Percentiles rank a stretch among this genome's conserved stretches.
Evolutionary conservation across 352 stramenopile species (phyloP).

Genomic region (Halophytophthora polymorphica): DNA sequence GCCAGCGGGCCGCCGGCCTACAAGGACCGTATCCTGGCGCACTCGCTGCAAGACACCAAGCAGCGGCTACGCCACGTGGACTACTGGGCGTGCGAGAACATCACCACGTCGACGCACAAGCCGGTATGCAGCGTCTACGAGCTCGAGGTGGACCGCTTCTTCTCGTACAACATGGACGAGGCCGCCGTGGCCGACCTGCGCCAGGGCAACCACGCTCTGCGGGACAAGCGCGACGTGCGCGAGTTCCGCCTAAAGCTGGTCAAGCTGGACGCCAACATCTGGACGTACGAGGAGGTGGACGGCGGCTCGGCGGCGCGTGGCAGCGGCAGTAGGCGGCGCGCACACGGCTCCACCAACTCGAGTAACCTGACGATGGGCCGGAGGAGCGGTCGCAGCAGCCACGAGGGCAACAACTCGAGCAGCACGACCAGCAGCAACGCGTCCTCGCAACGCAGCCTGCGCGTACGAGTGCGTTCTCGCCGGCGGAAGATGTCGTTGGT

Average conservation of each 20-base stretch:
- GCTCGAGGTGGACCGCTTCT: slow-evolving; percentile 72
- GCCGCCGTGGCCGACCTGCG: slow-evolving; percentile 38
- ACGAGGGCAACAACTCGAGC: slow-evolving; percentile 25
- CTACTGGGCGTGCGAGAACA: slow-evolving; percentile 70
- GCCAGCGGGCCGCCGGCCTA: slow-evolving; percentile 46
- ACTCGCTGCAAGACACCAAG: slow-evolving; percentile 66
- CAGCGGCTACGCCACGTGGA: slow-evolving; percentile 47
- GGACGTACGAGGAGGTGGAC: slow-evolving; percentile 51
- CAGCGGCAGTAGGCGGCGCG: slow-evolving; percentile 20
- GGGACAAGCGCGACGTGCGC: slow-evolving; percentile 56
- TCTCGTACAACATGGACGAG: slow-evolving; percentile 65
- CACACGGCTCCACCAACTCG: slow-evolving; percentile 28
- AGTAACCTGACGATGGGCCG: slow-evolving; percentile 22
- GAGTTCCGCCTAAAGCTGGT: slow-evolving; percentile 74
- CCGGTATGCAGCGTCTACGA: slow-evolving; percentile 71
- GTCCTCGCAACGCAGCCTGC: slow-evolving; percentile 29
- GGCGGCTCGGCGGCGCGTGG: slow-evolving; percentile 17
- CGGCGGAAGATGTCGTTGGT: slow-evolving; percentile 29
- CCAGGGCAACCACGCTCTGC: slow-evolving; percentile 46
- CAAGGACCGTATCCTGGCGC: slow-evolving; percentile 69
- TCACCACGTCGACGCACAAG: slow-evolving; percentile 69
- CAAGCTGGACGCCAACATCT: slow-evolving; percentile 77
- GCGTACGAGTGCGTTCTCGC: slow-evolving; percentile 15
- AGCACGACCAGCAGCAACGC: slow-evolving; percentile 30
- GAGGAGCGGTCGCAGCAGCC: slow-evolving; percentile 23